Percentiles rank a stretch among this genome's conserved stretches.
These are phyloP conservation scores for Talaromyces sp. DNA, from an alignment of 2,329 filamentous ascomycete species.

Conservation along the genomic window DNA sequence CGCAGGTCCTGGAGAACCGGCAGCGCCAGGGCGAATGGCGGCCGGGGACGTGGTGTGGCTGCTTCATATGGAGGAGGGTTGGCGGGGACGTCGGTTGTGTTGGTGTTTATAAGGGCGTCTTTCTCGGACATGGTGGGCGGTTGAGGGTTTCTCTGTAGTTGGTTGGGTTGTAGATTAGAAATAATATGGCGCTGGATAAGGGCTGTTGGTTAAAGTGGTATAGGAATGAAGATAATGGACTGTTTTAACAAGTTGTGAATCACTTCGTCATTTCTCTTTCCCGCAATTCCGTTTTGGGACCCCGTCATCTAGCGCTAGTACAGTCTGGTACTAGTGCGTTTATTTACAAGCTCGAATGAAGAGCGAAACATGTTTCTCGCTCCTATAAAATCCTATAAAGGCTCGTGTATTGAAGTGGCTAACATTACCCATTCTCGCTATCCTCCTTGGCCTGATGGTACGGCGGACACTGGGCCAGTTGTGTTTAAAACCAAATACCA, in stretches of 20 bases:
- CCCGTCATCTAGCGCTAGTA: not conserved
- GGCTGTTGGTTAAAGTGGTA: not conserved
- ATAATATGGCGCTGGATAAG: not conserved
- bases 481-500: too few species aligned
- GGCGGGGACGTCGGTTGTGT: not conserved
- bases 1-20: constrained; percentile 74
- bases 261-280: not conserved
- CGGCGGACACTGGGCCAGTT: too few species aligned
- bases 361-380: not conserved
- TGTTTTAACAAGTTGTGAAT: not conserved
- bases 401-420: too few species aligned
- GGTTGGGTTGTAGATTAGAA: not conserved
- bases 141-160: not conserved
- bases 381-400: too few species aligned
- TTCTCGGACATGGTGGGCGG: constrained; percentile 8
- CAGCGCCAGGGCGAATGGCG: constrained; percentile 62
- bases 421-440: too few species aligned
- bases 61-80: constrained; percentile 11
- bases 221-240: not conserved
- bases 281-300: not conserved
- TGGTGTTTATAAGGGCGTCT: constrained; percentile 1
- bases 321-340: not conserved
- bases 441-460: too few species aligned
- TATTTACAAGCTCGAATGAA: not conserved
- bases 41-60: constrained; percentile 23